Evolutionary conservation across 2,329 filamentous ascomycete genomes (phyloP), one percentile per base, ranked within the genome.

Genomic region (Neonectria faginata): DNA sequence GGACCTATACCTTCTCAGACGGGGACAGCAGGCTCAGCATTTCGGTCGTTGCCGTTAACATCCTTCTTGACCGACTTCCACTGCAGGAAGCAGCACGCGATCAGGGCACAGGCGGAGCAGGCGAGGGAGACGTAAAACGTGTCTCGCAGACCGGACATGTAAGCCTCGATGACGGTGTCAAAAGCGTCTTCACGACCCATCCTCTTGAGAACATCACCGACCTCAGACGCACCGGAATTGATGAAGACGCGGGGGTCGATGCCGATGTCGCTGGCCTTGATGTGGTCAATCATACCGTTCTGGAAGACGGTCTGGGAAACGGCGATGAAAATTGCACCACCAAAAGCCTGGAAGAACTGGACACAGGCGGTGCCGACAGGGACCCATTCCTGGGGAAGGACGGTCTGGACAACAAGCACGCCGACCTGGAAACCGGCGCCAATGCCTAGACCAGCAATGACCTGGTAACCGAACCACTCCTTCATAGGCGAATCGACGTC

Each of bases 281-380:
- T 79, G 39, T 85, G 81, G 3, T 81, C 75, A 50, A 88, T 79
- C 18, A 92, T 79, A 0, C 84, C 86, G 71, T 91, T 91, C 67
- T 88, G 85, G 79, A 92, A 92, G 50, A 91, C 83, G 20, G 89
- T 87, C 75, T 92, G 88, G 0, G 86, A 86, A 10, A 91, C 86
- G 6, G 87, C 85, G 52, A 92, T 85, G 68, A 88, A 87, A 25
- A 92, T 78, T 2, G 90, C 88, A 3, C 89, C 89, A 44, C 89
- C 89, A 3, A 92, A 82, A 2, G 84, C 83, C 73, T 91, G 88
- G 79, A 88, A 88, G 78, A 92, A 91, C 39, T 84, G 81, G 1
- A 87, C 80, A 55, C 79, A 83, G 6, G 85, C 84, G 5, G 83
- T 85, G 29, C 78, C 86, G 1, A 85, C 79, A 1, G 85, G 83